Percentiles rank a stretch among this genome's conserved stretches.
These are phyloP conservation scores for thale cress (Arabidopsis thaliana) DNA, from an alignment of 345 rosid genomes.

Conservation along the genomic window TAIR10.1 NC_003076.8:16021001-16021500, in stretches of 20 bases:
- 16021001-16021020: slow-evolving; percentile 74
- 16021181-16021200: slow-evolving; percentile 29
- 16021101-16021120: slow-evolving; percentile 55
- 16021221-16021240: slow-evolving; percentile 58
- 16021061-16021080: slow-evolving; percentile 59
- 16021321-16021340: slow-evolving; percentile 54
- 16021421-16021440: slow-evolving; percentile 50
- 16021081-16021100: slow-evolving; percentile 58
- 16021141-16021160: slow-evolving; percentile 64
- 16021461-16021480: slow-evolving; percentile 50
- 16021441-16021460: slow-evolving; percentile 53
- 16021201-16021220: slow-evolving; percentile 46
- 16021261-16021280: slow-evolving; percentile 49
- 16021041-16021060: slow-evolving; percentile 64
- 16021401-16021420: slow-evolving; percentile 56
- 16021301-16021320: slow-evolving; percentile 48
- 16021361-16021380: slow-evolving; percentile 36
- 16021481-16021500: slow-evolving; percentile 48
- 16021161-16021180: slow-evolving; percentile 48
- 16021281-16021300: slow-evolving; percentile 44
- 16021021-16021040: slow-evolving; percentile 81
- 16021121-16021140: slow-evolving; percentile 69
- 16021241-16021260: slow-evolving; percentile 43
- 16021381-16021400: slow-evolving; percentile 23
- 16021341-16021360: slow-evolving; percentile 42